Conservation (phyloP, 2,329 filamentous ascomycete species). For the Coniochaeta sp. region DNA sequence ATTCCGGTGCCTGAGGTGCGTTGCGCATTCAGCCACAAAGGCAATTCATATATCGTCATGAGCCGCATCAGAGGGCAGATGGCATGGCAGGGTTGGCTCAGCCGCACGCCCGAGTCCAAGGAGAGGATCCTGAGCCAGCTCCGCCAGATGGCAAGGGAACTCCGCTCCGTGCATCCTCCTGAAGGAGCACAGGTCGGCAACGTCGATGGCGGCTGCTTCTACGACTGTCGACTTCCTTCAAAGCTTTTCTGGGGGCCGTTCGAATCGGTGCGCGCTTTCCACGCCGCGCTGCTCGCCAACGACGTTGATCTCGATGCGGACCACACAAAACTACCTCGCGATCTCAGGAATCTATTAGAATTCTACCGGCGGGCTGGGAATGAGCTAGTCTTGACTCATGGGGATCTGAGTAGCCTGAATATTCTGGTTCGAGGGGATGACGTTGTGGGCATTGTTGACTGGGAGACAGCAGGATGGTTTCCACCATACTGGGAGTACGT, state of each 20-base stretch:
- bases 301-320: no score
- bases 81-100: slow-evolving; percentile 6
- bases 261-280: slow-evolving; percentile 16
- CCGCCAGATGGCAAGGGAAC: slow-evolving; percentile 9
- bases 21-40: slow-evolving; percentile 28
- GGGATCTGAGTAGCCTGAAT: slow-evolving; percentile 21
- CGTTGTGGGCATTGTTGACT: slow-evolving; percentile 19
- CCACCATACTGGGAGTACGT: slow-evolving; percentile 18
- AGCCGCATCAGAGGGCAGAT: slow-evolving; percentile 21
- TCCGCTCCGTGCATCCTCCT: no score
- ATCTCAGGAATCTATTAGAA: slow-evolving; percentile 5
- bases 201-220: slow-evolving; percentile 14
- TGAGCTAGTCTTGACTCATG: neutral
- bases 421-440: slow-evolving; percentile 17
- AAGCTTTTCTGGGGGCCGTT: slow-evolving; percentile 17
- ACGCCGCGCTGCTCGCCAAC: slow-evolving; percentile 4
- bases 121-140: slow-evolving; percentile 14
- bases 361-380: slow-evolving; percentile 12
- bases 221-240: slow-evolving; percentile 13
- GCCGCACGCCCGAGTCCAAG: slow-evolving; percentile 11
- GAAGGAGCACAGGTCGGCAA: slow-evolving; percentile 8
- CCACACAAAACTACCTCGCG: neutral
- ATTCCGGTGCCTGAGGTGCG: slow-evolving; percentile 36
- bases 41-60: slow-evolving; percentile 34
- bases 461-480: slow-evolving; percentile 16